Conservation (phyloP, 768 basidiomycete species). For the Podaxis carcinomalis region DNA sequence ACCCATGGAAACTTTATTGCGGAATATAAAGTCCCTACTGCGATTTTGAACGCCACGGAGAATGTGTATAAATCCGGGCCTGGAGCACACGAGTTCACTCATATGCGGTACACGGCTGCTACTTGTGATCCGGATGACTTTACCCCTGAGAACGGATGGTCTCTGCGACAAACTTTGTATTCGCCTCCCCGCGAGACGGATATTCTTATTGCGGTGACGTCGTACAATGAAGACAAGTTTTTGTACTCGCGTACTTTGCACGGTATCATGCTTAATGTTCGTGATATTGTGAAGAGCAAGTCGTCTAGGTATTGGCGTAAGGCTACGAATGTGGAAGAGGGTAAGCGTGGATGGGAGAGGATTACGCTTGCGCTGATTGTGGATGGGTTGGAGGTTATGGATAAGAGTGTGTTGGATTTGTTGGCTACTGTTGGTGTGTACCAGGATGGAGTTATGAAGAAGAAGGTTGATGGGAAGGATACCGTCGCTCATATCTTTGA, state of each 20-base stretch:
- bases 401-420: slow-evolving; percentile 82
- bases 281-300: slow-evolving; percentile 91
- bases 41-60: slow-evolving; percentile 73
- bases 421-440: slow-evolving; percentile 84
- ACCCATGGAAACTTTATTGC: slow-evolving; percentile 85
- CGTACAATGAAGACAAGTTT: slow-evolving; percentile 83
- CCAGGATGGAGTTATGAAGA: slow-evolving; percentile 90
- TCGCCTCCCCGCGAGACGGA: slow-evolving; percentile 68
- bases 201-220: slow-evolving; percentile 87
- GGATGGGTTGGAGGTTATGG: slow-evolving; percentile 87
- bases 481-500: slow-evolving; percentile 89
- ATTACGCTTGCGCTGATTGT: slow-evolving; percentile 82
- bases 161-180: slow-evolving; percentile 72
- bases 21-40: slow-evolving; percentile 78
- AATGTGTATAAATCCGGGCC: slow-evolving; percentile 54
- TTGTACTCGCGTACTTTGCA: slow-evolving; percentile 83
- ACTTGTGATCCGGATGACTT: slow-evolving; percentile 87
- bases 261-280: slow-evolving; percentile 91
- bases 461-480: slow-evolving; percentile 75
- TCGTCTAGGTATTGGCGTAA: slow-evolving; percentile 80
- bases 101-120: slow-evolving; percentile 87
- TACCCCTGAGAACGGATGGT: slow-evolving; percentile 66
- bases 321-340: slow-evolving; percentile 61
- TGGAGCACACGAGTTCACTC: slow-evolving; percentile 82
- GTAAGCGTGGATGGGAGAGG: slow-evolving; percentile 77